These are phyloP conservation scores for Plasmopara viticola DNA, from an alignment of 352 stramenopile species.

Conservation along the genomic window DNA sequence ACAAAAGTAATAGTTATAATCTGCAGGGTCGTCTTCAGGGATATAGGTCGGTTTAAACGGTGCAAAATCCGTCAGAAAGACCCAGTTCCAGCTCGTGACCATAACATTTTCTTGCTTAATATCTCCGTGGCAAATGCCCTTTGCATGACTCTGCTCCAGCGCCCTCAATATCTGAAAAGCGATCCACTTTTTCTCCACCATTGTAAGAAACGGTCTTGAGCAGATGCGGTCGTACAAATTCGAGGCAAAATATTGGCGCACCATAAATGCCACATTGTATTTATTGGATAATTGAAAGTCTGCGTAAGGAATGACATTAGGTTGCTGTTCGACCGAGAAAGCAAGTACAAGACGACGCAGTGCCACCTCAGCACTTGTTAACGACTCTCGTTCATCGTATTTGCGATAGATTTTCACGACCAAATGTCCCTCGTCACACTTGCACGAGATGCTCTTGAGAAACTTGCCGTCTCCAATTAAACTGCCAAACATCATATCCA, in stretches of 20 bases:
- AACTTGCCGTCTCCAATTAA: slow-evolving; percentile 88
- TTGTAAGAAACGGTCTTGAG: slow-evolving; percentile 91
- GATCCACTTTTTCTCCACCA: slow-evolving; percentile 97
- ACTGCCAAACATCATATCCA: slow-evolving; percentile 83
- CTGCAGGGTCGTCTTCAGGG: slow-evolving; percentile 92
- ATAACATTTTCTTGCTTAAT: slow-evolving; percentile 98
- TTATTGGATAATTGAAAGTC: slow-evolving; percentile 74
- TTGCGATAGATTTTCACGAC: slow-evolving; percentile 89
- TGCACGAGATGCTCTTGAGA: slow-evolving; percentile 85
- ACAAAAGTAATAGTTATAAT: slow-evolving; percentile 95
- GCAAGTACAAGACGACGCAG: slow-evolving; percentile 45
- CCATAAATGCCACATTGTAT: slow-evolving; percentile 87
- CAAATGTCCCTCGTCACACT: slow-evolving; percentile 75
- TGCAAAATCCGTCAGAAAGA: slow-evolving; percentile 95
- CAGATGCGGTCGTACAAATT: slow-evolving; percentile 96
- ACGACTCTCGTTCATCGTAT: slow-evolving; percentile 65
- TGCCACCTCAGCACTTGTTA: slow-evolving; percentile 47
- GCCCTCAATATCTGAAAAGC: slow-evolving; percentile 94
- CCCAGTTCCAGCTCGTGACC: slow-evolving; percentile 97
- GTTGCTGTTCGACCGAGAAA: slow-evolving; percentile 64
- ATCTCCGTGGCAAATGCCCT: slow-evolving; percentile 94
- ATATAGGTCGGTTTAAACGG: slow-evolving; percentile 94
- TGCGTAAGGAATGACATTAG: slow-evolving; percentile 80
- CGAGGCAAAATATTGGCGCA: slow-evolving; percentile 94
- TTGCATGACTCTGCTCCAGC: slow-evolving; percentile 90